Evolutionary conservation across 208 protist genomes (phyloP), one percentile per base, ranked within the genome.

Genomic region (Trypanosomatidae sp.): DNA sequence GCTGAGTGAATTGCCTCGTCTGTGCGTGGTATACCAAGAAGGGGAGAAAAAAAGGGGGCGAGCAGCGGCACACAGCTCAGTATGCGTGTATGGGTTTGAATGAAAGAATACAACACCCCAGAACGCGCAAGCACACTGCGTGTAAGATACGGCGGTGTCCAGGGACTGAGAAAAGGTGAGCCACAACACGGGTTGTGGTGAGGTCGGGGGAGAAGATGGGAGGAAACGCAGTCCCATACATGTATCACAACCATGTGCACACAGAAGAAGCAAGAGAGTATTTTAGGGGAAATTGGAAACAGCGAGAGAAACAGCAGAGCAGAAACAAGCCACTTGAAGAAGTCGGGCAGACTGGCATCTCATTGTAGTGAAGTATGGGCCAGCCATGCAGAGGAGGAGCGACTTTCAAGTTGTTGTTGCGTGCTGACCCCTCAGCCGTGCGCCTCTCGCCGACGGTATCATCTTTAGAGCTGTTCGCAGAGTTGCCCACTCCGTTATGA

Each of bases 241-340:
- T 25, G 41, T 15, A 50, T 25, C 41, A 39, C 13, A 6, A 30
- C 12, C 39, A 28, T 15, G 22, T 47, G 19, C n/a, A 46, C 60
- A 12, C 2, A 28, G 52, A 46, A 47, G 39, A 3, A 39, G 22
- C 70, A n/a, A 60, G n/a, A 46, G 60, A 3, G 8, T n/a, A 65
- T 19, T 53, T 39, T 9, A 55, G 41, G 5, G 44, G 44, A 55
- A 59, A 36, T 53, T 53, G 67, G 33, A 70, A 43, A 41, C 25
- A 39, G 74, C 41, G 53, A 56, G 56, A 53, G 1, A 69, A 71
- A 60, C 53, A 75, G 33, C 9, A 53, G 10, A 12, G 17, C 39
- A 39, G 60, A 17, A 65, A 28, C 19, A 22, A 28, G 1, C 36
- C 60, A 10, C 36, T n/a, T 65, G 60, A 65, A 65, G 58, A 36